Base-by-base conservation (phyloP, 139 green algal genomes). In the Chlamydomonas sp. region DNA sequence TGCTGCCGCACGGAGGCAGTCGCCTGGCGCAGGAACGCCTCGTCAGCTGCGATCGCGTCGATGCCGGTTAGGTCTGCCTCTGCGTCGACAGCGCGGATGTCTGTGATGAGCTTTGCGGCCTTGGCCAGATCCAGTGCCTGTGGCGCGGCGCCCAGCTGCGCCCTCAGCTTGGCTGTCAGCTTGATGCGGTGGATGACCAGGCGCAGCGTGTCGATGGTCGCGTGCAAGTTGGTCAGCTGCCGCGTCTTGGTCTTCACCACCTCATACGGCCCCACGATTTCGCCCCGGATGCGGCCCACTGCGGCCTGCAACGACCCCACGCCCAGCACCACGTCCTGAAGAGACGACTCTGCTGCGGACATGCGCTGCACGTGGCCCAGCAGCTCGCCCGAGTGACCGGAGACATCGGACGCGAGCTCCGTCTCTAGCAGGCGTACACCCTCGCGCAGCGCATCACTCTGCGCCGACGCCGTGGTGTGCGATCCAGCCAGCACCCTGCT, bases 61-160 rank as follows among this genome's bases (percentile, higher is more conserved):
- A 96, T 68, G 3, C 79, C 80, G 0, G 59, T 59, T 20, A 95
- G 64, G 66, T 94, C 82, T 2, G 60, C 78, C 54, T 90, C 86
- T 0, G 33, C 59, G 38, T 78, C 74, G 2, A 86, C 73, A 1
- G 77, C 71, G 0, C 67, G 37, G 24, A 95, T 82, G 50, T 96
- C 90, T 26, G 77, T 81, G 16, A 94, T 70, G 28, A 96, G 84
- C 73, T 87, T 87, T 3, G 90, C 90, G 1, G 89, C 85, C 61
- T 96, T 96, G 20, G 89, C 86, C 5, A 93, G 72, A 67, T 96
- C 90, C 50, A 90, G 29, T n/a, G 70, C 50, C 24, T 61, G 67
- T n/a, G 72, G 29, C 0, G 77, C 48, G 13, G 73, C 74, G 10
- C 69, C 63, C 67, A 85, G 67, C 66, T 84, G 73, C 8, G 47